Base-by-base conservation (phyloP, 495 filamentous ascomycete genomes). In the Aspergillus homomorphus region DNA sequence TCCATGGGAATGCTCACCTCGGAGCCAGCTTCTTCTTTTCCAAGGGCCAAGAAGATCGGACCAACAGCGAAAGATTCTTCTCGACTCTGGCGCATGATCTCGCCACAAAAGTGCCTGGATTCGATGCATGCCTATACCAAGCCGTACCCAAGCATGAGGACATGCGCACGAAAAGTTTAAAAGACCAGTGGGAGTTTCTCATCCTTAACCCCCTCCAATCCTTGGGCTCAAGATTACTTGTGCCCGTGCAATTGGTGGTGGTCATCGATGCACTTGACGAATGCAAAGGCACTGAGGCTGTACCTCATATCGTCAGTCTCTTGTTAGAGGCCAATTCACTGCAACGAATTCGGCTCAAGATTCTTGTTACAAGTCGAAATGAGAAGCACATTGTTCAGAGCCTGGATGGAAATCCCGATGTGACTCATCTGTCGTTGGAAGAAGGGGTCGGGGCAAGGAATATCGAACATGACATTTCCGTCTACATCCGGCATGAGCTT, bases 241-340 rank as follows among this genome's bases (percentile, higher is more conserved):
- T 26, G 21, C 1, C 4, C 26, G 9, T 3, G 26, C 26, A 3
- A 9, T 28, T 28, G 4, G 9, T 28, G 9, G 4, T 51, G 4
- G 24, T 51, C 48, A 26, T 51, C 19, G 48, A 51, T 23, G 48
- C 48, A 14, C 20, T 51, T 1, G 48, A 51, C 48, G 48, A 51
- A 18, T 51, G 48, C 48, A 49, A 49, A 15, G 45, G 42, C 12
- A 44, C 42, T 14, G 15, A 15, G 42, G 42, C 42, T 18, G 12
- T 44, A 4, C 42, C 42, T 15, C 4, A 44, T 44, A 44, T 44
- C 19, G 19, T 44, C 12, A 44, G 42, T 44, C 42, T 44, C 15
- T 44, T 44, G 3, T 44, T 44, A 14, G 42, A 44, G 42, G 42
- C 42, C 42, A 44, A 44, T 16, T 4, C 2, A 4, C 42, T 44